Evolutionary conservation across 2,329 filamentous ascomycete species (phyloP).

Genomic region (Cryphonectria naterciae): DNA sequence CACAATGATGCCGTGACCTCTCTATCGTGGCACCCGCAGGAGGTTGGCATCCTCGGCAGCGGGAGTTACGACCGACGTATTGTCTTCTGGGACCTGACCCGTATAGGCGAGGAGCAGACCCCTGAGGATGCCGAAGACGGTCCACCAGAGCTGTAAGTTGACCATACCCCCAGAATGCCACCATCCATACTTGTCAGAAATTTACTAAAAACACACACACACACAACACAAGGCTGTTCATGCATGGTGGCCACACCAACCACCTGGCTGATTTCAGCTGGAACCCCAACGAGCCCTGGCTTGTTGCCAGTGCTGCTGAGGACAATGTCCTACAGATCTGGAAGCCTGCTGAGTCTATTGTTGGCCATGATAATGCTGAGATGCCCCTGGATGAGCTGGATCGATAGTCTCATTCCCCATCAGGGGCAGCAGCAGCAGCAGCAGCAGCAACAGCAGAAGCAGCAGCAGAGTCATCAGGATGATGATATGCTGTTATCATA

Average conservation of each 20-base stretch:
- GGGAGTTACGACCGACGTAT: slow-evolving; percentile 91
- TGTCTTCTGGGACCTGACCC: slow-evolving; percentile 94
- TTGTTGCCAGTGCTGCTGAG: slow-evolving; percentile 92
- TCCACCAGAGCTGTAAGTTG: slow-evolving; percentile 83
- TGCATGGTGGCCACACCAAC: slow-evolving; percentile 98
- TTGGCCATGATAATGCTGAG: slow-evolving; percentile 72
- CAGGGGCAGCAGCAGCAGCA: neutral
- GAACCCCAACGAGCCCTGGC: slow-evolving; percentile 97
- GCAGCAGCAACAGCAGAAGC: neutral
- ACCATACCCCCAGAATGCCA: neutral
- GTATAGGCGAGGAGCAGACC: slow-evolving; percentile 90
- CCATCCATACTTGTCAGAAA: neutral
- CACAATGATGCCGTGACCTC: slow-evolving; percentile 91
- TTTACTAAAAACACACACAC: slow-evolving; percentile 31
- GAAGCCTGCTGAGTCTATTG: slow-evolving; percentile 83
- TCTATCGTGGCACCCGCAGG: slow-evolving; percentile 90
- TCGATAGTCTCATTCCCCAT: slow-evolving; percentile 45
- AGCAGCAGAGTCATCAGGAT: neutral
- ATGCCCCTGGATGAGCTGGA: slow-evolving; percentile 79
- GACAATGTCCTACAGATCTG: slow-evolving; percentile 97
- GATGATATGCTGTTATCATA: neutral
- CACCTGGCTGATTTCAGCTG: slow-evolving; percentile 96
- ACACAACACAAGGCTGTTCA: slow-evolving; percentile 70
- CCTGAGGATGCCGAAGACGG: slow-evolving; percentile 95
- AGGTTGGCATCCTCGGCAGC: slow-evolving; percentile 86